Conservation (phyloP, 2,329 filamentous ascomycete genomes). For the Rhynchosporium graminicola region DNA sequence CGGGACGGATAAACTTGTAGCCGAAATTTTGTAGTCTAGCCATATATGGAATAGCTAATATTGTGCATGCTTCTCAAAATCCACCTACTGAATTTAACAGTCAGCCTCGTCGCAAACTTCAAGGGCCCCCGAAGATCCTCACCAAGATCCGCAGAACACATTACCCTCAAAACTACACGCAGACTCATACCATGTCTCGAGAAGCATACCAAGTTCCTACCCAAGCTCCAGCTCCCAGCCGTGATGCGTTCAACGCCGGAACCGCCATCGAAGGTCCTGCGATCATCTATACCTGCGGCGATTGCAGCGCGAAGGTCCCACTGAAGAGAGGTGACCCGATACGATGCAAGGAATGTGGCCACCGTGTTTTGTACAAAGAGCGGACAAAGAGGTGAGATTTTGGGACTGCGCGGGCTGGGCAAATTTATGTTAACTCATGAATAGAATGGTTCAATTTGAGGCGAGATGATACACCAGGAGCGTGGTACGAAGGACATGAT, state of each 20-base stretch:
- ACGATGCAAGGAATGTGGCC: slow-evolving; percentile 88
- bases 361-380: slow-evolving; percentile 96
- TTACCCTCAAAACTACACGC: background rate
- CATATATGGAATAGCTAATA: too few species aligned
- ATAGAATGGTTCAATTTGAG: slow-evolving; percentile 97
- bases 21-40: too few species aligned
- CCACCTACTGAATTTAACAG: background rate
- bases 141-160: background rate
- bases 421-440: slow-evolving; percentile 30
- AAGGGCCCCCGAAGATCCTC: background rate
- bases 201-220: slow-evolving; percentile 78
- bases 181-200: slow-evolving; percentile 56
- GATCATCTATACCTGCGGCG: slow-evolving; percentile 76
- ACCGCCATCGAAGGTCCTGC: slow-evolving; percentile 49
- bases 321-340: slow-evolving; percentile 79
- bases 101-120: background rate
- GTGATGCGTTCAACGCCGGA: slow-evolving; percentile 42
- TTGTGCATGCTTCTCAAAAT: background rate
- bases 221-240: slow-evolving; percentile 43
- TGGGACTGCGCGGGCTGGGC: slow-evolving; percentile 1
- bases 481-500: background rate
- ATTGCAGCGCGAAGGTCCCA: slow-evolving; percentile 77
- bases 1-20: too few species aligned
- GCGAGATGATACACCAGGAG: slow-evolving; percentile 62
- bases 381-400: slow-evolving; percentile 82